Percentiles rank a stretch among this genome's conserved stretches.
phyloP scores from a whole-genome alignment of 208 protist genomes.

The Tritrichomonas foetus region DNA sequence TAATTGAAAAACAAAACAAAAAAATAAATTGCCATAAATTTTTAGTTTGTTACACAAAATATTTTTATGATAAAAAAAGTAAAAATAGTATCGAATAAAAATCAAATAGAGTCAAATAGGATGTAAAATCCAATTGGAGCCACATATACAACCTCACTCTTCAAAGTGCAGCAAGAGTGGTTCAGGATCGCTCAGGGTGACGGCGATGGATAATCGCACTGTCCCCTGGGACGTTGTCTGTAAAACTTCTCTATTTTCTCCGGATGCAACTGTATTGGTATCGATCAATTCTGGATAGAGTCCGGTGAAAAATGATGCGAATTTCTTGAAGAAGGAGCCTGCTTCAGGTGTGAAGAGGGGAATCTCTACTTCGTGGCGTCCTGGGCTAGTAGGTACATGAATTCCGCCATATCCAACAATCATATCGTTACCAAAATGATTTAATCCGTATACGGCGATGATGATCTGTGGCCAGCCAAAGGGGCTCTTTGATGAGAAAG shows the following conservation, averaged over 20 bases:
- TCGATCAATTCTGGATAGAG: constrained; percentile 47
- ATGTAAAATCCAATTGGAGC: no score
- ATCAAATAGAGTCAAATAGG: no score
- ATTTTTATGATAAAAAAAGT: no score
- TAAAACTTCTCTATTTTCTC: constrained; percentile 45
- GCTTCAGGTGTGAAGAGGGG: constrained; percentile 39
- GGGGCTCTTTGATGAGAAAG: background rate
- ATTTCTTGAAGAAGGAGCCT: constrained; percentile 23
- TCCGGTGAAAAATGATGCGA: constrained; percentile 36
- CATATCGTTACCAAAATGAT: constrained; percentile 46
- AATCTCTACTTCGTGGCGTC: constrained; percentile 39
- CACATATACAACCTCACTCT: no score
- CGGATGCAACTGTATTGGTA: constrained; percentile 32
- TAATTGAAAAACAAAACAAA: no score
- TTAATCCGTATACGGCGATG: constrained; percentile 47
- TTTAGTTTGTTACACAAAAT: no score
- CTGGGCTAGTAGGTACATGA: constrained; percentile 40
- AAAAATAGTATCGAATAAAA: no score
- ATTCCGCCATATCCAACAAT: constrained; percentile 44
- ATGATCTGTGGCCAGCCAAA: constrained; percentile 47
- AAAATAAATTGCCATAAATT: no score
- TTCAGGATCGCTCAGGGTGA: no score
- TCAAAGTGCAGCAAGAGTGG: no score
- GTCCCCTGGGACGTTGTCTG: constrained; percentile 31
- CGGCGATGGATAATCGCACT: background rate